These are phyloP conservation scores for Hymenoscyphus linearis DNA, from an alignment of 2,329 filamentous ascomycete species.

Conservation along the genomic window DNA sequence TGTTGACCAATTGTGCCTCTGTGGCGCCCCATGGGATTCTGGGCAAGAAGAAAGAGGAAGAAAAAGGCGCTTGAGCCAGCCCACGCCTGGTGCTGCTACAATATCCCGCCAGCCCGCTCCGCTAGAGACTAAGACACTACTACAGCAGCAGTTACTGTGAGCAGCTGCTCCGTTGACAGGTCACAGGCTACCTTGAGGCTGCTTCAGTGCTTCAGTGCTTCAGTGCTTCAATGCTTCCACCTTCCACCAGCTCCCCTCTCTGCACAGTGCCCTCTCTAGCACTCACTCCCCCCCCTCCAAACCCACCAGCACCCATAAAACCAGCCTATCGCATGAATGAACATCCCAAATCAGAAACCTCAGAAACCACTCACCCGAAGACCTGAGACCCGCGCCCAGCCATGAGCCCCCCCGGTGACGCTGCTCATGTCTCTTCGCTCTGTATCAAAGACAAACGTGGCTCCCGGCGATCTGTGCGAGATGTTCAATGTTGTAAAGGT, in stretches of 20 bases:
- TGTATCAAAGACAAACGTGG: conserved; percentile 10
- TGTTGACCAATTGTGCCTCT: neutral
- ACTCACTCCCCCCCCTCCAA: too few relatives aligned
- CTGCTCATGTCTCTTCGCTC: conserved; percentile 12
- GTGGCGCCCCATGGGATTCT: neutral
- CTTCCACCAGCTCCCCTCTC: too few relatives aligned
- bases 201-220: too few relatives aligned
- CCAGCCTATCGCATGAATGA: conserved; percentile 7
- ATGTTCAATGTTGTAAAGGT: conserved; percentile 4
- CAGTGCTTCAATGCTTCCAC: too few relatives aligned
- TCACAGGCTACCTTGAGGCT: neutral
- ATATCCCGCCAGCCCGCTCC: too few relatives aligned
- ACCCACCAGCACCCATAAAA: too few relatives aligned
- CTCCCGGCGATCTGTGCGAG: conserved; percentile 22
- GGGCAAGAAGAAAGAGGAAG: too few relatives aligned
- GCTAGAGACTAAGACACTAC: too few relatives aligned
- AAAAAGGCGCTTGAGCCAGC: neutral
- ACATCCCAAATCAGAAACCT: neutral
- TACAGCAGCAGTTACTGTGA: too few relatives aligned
- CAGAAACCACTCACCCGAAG: conserved; percentile 4
- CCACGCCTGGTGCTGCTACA: conserved; percentile 2
- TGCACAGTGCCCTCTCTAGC: too few relatives aligned
- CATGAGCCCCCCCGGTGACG: conserved; percentile 22
- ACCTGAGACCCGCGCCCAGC: conserved; percentile 16
- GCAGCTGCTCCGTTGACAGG: neutral